A percentile compares a stretch with the other conserved stretches of the same genome.
Conservation (phyloP, 2,329 filamentous ascomycete genomes). For the Colletotrichum chrysophilum region DNA sequence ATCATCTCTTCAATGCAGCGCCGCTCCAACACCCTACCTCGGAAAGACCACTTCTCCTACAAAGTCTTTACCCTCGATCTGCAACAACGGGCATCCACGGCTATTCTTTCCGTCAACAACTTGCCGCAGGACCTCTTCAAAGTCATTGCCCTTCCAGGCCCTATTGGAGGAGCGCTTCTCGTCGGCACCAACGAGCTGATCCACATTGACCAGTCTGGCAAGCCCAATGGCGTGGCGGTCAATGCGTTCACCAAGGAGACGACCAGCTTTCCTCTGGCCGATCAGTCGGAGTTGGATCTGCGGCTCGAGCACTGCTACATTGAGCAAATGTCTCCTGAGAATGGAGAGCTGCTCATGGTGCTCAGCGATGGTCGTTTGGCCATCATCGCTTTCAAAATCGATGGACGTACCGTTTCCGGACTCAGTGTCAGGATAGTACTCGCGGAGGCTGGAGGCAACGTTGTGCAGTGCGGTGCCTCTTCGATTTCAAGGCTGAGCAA, state of each 20-base stretch:
- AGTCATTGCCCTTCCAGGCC: slow-evolving; percentile 81
- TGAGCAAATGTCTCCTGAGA: slow-evolving; percentile 76
- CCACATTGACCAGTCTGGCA: slow-evolving; percentile 94
- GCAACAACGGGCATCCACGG: slow-evolving; percentile 91
- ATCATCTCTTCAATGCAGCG: slow-evolving; percentile 82
- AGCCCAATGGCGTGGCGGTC: slow-evolving; percentile 88
- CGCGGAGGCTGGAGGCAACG: slow-evolving; percentile 64
- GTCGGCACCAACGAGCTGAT: slow-evolving; percentile 90
- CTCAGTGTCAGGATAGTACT: slow-evolving; percentile 74
- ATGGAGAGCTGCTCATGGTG: slow-evolving; percentile 84
- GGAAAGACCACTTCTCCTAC: slow-evolving; percentile 87
- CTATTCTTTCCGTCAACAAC: slow-evolving; percentile 83
- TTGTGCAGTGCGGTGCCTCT: slow-evolving; percentile 68
- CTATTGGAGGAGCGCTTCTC: slow-evolving; percentile 87
- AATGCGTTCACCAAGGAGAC: slow-evolving; percentile 86
- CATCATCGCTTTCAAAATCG: slow-evolving; percentile 81
- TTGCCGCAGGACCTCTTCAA: slow-evolving; percentile 87
- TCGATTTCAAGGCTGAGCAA: slow-evolving; percentile 73
- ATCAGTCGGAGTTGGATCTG: slow-evolving; percentile 82
- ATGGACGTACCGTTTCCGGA: slow-evolving; percentile 90
- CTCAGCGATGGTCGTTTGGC: slow-evolving; percentile 77
- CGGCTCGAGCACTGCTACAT: slow-evolving; percentile 82
- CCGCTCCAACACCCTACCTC: slow-evolving; percentile 78
- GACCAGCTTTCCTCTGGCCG: slow-evolving; percentile 83
- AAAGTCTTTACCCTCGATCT: slow-evolving; percentile 95